Percentiles rank a stretch among this genome's conserved stretches.
Evolutionary conservation across 441 rosid species (phyloP).

Genomic region (Adansonia rubrostipa): DNA sequence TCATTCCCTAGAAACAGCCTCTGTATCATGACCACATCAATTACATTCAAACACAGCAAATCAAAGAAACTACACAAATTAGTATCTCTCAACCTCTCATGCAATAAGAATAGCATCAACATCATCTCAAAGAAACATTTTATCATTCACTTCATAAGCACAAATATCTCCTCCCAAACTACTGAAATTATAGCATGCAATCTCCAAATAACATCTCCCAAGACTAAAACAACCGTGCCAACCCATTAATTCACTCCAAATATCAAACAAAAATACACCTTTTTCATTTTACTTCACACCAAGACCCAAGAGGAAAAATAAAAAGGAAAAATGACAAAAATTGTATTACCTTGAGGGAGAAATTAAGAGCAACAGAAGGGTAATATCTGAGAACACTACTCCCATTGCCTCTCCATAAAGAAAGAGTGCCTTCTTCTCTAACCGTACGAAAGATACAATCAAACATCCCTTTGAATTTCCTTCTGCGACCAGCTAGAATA

Average conservation of each 20-base stretch:
- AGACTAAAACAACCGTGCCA: not conserved
- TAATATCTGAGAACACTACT: constrained; percentile 87
- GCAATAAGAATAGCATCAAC: not conserved
- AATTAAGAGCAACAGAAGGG: constrained; percentile 95
- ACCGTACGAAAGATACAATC: constrained; percentile 84
- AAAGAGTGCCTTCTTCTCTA: constrained; percentile 78
- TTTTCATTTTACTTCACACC: not conserved
- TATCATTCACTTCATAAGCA: constrained; percentile 37
- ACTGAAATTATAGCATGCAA: constrained; percentile 7
- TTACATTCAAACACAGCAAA: not conserved
- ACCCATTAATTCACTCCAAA: not conserved
- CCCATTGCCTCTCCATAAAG: constrained; percentile 96
- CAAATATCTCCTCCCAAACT: constrained; percentile 5
- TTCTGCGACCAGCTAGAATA: constrained; percentile 58
- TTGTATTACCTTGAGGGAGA: constrained; percentile 72
- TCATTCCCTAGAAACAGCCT: not conserved
- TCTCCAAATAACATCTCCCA: constrained; percentile 3
- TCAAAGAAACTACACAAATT: not conserved
- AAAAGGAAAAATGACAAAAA: not conserved
- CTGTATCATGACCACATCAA: not conserved
- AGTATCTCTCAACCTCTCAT: not conserved
- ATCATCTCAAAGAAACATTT: constrained; percentile 27
- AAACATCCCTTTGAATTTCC: constrained; percentile 80
- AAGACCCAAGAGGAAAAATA: not conserved
- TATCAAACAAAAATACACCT: not conserved